Evolutionary conservation across 768 basidiomycete genomes (phyloP).

Genomic region (Leccinum variicolor): DNA sequence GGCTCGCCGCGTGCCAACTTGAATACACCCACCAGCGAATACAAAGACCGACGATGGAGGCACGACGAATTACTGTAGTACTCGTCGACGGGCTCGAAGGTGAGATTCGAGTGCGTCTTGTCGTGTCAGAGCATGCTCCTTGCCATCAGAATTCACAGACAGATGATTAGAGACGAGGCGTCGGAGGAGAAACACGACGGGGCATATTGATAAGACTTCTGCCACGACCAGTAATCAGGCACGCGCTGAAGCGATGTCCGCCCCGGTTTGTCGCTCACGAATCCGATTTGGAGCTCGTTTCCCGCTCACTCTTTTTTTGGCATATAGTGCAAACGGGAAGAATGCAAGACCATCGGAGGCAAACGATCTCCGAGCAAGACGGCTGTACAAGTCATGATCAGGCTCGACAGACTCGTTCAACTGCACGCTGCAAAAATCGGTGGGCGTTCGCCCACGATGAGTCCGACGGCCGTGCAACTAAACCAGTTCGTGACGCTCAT

Average conservation of each 20-base stretch:
- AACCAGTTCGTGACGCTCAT: slow-evolving; percentile 22
- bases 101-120: too few relatives aligned
- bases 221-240: background rate
- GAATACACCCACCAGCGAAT: too few relatives aligned
- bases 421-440: slow-evolving; percentile 15
- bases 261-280: slow-evolving; percentile 7
- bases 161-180: too few relatives aligned
- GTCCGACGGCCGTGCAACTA: slow-evolving; percentile 21
- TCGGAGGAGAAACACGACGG: too few relatives aligned
- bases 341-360: background rate
- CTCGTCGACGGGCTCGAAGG: too few relatives aligned
- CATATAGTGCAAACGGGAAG: slow-evolving; percentile 21
- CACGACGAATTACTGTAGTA: too few relatives aligned
- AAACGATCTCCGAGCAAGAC: slow-evolving; percentile 11
- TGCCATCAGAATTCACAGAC: too few relatives aligned
- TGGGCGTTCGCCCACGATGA: background rate
- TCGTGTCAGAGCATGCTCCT: too few relatives aligned
- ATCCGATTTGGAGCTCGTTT: background rate
- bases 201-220: background rate
- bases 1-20: too few relatives aligned
- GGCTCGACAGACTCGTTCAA: slow-evolving; percentile 23
- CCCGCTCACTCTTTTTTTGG: background rate
- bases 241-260: background rate
- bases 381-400: slow-evolving; percentile 14
- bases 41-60: too few relatives aligned